Conservation (phyloP, 306 rosid genomes). For the Cucumis hystrix region DNA sequence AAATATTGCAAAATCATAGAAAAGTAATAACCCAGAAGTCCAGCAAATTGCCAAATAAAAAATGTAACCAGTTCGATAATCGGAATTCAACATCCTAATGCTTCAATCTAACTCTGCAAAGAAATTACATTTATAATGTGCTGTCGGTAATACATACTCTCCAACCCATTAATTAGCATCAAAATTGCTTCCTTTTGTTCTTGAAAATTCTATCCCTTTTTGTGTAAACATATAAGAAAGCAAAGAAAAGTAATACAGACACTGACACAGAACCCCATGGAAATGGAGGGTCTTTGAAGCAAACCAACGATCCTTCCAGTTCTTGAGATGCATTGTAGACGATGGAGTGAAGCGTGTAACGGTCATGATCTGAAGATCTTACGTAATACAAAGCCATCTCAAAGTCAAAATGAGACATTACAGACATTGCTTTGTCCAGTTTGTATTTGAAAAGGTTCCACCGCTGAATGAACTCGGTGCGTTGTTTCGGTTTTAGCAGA, state of each 20-base stretch:
- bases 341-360: slow-evolving; percentile 69
- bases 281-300: slow-evolving; percentile 86
- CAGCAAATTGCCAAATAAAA: slow-evolving; percentile 12
- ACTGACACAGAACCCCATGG: slow-evolving; percentile 57
- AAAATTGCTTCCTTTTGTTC: slow-evolving; percentile 90
- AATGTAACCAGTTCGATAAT: slow-evolving; percentile 16
- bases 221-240: slow-evolving; percentile 50
- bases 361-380: slow-evolving; percentile 86
- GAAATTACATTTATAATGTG: slow-evolving; percentile 32
- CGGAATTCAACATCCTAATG: slow-evolving; percentile 18
- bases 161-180: slow-evolving; percentile 20
- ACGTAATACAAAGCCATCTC: slow-evolving; percentile 71
- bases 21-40: not conserved
- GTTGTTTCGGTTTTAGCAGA: slow-evolving; percentile 59
- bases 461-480: slow-evolving; percentile 58
- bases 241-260: slow-evolving; percentile 32
- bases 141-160: slow-evolving; percentile 35
- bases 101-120: slow-evolving; percentile 32
- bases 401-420: slow-evolving; percentile 70
- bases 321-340: slow-evolving; percentile 71
- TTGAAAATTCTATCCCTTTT: slow-evolving; percentile 56
- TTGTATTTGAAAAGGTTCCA: slow-evolving; percentile 82
- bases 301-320: slow-evolving; percentile 75
- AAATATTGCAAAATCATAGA: not conserved
- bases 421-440: slow-evolving; percentile 83